A percentile compares a stretch with the other conserved stretches of the same genome.
Evolutionary conservation across 176 grass and related monocot species (phyloP).

Genomic region (Hordeum vulgare): MorexV3_pseudomolecules_assembly NC_058524.1:136023172-136023671

Average conservation of each 20-base stretch:
- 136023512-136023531: neutral
- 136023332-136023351: conserved; percentile 57
- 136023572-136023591: neutral
- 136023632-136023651: too few species aligned
- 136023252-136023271: conserved; percentile 76
- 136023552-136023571: neutral
- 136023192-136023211: conserved; percentile 34
- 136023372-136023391: neutral
- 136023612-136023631: neutral
- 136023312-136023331: conserved; percentile 83
- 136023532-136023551: neutral
- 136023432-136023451: neutral
- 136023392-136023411: neutral
- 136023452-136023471: neutral
- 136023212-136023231: conserved; percentile 77
- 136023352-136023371: neutral
- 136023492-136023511: neutral
- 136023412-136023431: neutral
- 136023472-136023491: neutral
- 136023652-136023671: too few species aligned
- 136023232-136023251: conserved; percentile 92
- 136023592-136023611: neutral
- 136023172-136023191: neutral
- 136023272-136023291: conserved; percentile 48
- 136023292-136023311: conserved; percentile 94